Evolutionary conservation across 2,329 filamentous ascomycete genomes (phyloP).

Genomic region (Clonostachys chloroleuca): DNA sequence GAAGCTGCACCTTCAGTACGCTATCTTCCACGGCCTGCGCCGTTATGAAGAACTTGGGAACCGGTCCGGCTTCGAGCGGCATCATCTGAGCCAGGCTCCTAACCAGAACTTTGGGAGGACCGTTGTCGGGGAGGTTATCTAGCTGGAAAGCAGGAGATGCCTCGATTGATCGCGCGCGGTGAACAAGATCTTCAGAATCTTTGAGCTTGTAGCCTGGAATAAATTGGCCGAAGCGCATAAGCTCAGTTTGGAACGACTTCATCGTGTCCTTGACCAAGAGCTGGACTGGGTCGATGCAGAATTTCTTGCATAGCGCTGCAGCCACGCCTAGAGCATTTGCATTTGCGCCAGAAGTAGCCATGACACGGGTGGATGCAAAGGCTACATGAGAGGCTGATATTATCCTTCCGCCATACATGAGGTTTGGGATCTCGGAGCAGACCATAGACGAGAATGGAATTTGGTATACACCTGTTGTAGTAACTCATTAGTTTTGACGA

Average conservation of each 20-base stretch:
- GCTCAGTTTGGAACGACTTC: conserved; percentile 10
- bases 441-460: conserved; percentile 14
- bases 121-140: conserved; percentile 8
- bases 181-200: conserved; percentile 10
- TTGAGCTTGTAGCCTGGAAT: conserved; percentile 13
- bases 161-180: conserved; percentile 3
- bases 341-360: conserved; percentile 15
- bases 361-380: conserved; percentile 14
- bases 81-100: conserved; percentile 15
- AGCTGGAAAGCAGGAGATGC: conserved; percentile 8
- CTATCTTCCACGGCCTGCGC: conserved; percentile 10
- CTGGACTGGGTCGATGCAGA: conserved; percentile 9
- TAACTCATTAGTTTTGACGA: too few species aligned
- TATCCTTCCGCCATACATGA: conserved; percentile 15
- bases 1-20: conserved; percentile 10
- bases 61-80: conserved; percentile 7
- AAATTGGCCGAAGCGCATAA: conserved; percentile 15
- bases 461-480: too few species aligned
- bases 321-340: conserved; percentile 13
- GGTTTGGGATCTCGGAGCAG: conserved; percentile 14
- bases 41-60: conserved; percentile 9
- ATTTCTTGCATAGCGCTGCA: conserved; percentile 10
- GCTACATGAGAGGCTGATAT: conserved; percentile 14
- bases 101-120: conserved; percentile 12
- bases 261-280: conserved; percentile 13